Evolutionary conservation across 495 filamentous ascomycete genomes (phyloP), one percentile per base, ranked within the genome.

Genomic region (Cryomyces minteri): DNA sequence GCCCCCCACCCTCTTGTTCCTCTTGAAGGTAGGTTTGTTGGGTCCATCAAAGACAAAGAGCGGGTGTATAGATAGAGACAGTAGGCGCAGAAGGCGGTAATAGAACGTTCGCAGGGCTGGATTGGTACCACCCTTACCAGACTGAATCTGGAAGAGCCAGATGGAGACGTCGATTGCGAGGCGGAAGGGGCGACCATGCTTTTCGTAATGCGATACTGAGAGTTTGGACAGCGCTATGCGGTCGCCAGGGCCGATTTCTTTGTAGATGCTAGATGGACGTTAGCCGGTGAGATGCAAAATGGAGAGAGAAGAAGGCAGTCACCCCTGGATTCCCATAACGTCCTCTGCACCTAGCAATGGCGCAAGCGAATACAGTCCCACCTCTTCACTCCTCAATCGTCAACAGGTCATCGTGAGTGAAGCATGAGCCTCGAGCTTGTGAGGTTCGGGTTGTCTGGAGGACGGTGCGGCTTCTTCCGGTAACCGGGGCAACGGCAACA

Each of bases 1-100:
- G 11, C n/a, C n/a, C 1, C 54, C 54, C 8, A 52, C 50, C 30
- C 73, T 72, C 48, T 76, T 80, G 50, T 88, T 84, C 39, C 92
- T 71, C 56, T 99, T 99, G 67, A 94, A 90, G 0, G 76, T 70
- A 0, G 92, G 92, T 45, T 93, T 93, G 34, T 90, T 71, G 0
- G 75, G 77, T 4, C 92, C 92, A 64, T 99, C 92, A 54, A 96
- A 99, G 11, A 99, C 80, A 57, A 99, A 95, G 7, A 99, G 69
- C 1, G 92, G 87, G 31, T 87, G 79, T 30, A 99, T 80, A 7
- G 79, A 79, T 32, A 82, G 68, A 10, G 78, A 68, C 7, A 96
- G 67, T 0, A 99, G 74, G 32, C 86, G 85, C 5, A 92, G 62
- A 3, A 99, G 72, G 31, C 92, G 81, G 58, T 86, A 96, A 64